These are phyloP conservation scores for Lactarius psammicola DNA, from an alignment of 768 basidiomycete species.

Conservation along the genomic window DNA sequence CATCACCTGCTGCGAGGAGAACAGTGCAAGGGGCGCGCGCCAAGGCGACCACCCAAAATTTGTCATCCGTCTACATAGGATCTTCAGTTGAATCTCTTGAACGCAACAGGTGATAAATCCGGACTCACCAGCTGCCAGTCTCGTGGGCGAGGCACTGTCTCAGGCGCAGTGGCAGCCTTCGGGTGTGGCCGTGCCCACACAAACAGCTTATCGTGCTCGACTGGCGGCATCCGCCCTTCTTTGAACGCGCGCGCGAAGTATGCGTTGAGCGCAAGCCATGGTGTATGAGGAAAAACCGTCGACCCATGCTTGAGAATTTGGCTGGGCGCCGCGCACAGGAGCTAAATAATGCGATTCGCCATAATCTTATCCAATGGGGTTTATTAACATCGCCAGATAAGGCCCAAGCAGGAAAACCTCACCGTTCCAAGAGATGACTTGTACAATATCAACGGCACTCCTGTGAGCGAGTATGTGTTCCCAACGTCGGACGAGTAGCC, in stretches of 20 bases:
- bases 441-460: conserved; percentile 58
- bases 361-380: conserved; percentile 40
- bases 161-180: conserved; percentile 34
- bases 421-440: conserved; percentile 69
- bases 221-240: conserved; percentile 38
- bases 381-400: conserved; percentile 26
- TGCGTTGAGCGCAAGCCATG: conserved; percentile 41
- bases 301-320: conserved; percentile 69
- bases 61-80: conserved; percentile 37
- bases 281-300: conserved; percentile 49
- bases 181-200: conserved; percentile 43
- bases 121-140: conserved; percentile 36
- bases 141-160: conserved; percentile 34
- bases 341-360: conserved; percentile 73
- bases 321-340: conserved; percentile 67
- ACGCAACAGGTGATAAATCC: background rate
- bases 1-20: conserved; percentile 31
- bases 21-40: conserved; percentile 35
- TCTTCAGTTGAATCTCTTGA: background rate
- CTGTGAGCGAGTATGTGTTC: conserved; percentile 56
- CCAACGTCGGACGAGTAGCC: conserved; percentile 67
- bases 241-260: conserved; percentile 44
- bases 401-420: background rate
- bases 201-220: conserved; percentile 39
- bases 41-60: conserved; percentile 43